Conservation (phyloP, 257 asterid genomes). For the Solanum clarkiae region DNA sequence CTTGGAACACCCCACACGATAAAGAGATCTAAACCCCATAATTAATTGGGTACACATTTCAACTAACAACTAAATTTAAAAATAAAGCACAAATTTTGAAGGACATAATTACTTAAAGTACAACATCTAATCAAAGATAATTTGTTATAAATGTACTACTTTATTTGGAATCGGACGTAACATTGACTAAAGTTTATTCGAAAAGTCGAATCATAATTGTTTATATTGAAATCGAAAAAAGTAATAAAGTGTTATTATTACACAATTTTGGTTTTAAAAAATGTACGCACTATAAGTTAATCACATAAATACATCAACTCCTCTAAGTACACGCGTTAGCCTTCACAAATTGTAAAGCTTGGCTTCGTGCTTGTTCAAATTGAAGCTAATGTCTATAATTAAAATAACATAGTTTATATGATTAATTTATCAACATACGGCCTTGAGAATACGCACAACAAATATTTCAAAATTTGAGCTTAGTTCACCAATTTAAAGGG, state of each 20-base stretch:
- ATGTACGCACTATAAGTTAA: neutral
- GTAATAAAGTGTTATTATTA: neutral
- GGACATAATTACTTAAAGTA: neutral
- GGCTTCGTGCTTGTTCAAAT: neutral
- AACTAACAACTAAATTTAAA: neutral
- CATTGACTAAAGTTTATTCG: neutral
- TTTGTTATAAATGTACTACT: neutral
- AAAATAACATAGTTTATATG: too few species aligned
- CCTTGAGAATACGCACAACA: too few species aligned
- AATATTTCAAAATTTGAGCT: too few species aligned
- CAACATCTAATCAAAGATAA: neutral
- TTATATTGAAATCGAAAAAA: neutral
- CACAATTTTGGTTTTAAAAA: neutral
- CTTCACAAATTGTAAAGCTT: neutral
- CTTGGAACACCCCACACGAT: neutral
- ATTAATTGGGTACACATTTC: neutral
- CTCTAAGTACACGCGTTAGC: neutral
- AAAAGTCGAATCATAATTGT: fast-evolving
- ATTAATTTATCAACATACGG: too few species aligned
- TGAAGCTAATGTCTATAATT: neutral
- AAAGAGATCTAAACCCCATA: neutral
- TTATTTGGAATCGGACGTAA: neutral
- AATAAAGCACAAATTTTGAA: neutral
- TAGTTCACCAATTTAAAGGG: fast-evolving
- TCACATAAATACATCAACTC: neutral